These are phyloP conservation scores for Aureoboletus auriporus DNA, from an alignment of 768 basidiomycete species.

Conservation along the genomic window DNA sequence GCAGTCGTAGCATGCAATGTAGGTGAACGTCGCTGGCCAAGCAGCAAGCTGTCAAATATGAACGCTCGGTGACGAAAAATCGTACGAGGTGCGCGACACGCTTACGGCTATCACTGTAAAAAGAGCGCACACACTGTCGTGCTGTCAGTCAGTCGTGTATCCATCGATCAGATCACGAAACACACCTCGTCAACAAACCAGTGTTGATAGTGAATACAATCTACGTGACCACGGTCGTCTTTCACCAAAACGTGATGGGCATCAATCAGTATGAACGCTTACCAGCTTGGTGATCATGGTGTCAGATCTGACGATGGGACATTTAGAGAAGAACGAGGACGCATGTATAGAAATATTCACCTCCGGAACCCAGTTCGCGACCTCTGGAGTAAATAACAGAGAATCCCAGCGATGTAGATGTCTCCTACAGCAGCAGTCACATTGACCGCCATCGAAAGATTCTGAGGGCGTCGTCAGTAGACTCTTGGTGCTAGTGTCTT, in stretches of 20 bases:
- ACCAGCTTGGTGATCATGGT: constrained; percentile 49
- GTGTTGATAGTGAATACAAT: constrained; percentile 54
- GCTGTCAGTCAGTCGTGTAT: neutral
- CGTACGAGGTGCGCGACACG: neutral
- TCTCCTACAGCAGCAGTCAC: constrained; percentile 51
- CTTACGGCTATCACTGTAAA: constrained; percentile 54
- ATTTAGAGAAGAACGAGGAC: neutral
- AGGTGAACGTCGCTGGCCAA: constrained; percentile 51
- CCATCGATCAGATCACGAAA: neutral
- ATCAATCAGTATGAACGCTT: neutral
- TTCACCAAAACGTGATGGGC: neutral
- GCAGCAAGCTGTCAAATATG: constrained; percentile 40
- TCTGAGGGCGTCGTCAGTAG: constrained; percentile 7
- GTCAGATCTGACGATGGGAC: constrained; percentile 35
- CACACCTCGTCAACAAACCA: constrained; percentile 27
- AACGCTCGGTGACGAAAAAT: neutral
- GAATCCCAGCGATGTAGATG: constrained; percentile 45
- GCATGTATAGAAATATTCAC: constrained; percentile 13
- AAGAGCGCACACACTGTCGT: constrained; percentile 46
- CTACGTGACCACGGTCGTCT: constrained; percentile 12
- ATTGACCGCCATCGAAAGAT: constrained; percentile 53
- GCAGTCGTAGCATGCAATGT: constrained; percentile 62
- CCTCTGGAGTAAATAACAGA: constrained; percentile 44
- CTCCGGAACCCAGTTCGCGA: constrained; percentile 53
- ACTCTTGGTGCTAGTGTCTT: neutral